Evolutionary conservation across 805 yeast genomes (phyloP).

Genomic region (Maudiozyma saulgeensis): DNA sequence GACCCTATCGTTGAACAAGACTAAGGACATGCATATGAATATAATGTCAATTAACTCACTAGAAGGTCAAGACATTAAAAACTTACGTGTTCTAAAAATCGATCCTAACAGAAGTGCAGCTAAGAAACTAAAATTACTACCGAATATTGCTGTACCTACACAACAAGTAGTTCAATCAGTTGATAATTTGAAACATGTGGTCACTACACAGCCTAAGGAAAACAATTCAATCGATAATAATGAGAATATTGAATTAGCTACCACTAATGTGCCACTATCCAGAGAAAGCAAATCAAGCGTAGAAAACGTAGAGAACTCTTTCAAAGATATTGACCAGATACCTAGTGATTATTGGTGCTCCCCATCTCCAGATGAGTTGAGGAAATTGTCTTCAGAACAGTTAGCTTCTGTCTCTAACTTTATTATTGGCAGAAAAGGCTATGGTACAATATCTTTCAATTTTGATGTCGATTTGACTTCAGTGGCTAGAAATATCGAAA

Average conservation of each 20-base stretch:
- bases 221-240: neutral
- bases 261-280: neutral
- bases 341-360: conserved; percentile 57
- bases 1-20: neutral
- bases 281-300: neutral
- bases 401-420: conserved; percentile 51
- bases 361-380: conserved; percentile 47
- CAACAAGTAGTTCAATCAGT: conserved; percentile 7
- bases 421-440: conserved; percentile 56
- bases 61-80: conserved; percentile 18
- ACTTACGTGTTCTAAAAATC: conserved; percentile 31
- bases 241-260: neutral
- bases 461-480: conserved; percentile 60
- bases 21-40: neutral
- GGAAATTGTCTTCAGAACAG: conserved; percentile 35
- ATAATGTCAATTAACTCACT: neutral
- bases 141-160: conserved; percentile 19
- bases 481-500: conserved; percentile 33
- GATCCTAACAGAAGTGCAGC: conserved; percentile 37
- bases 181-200: conserved; percentile 1
- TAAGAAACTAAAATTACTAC: conserved; percentile 32
- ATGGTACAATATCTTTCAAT: conserved; percentile 58
- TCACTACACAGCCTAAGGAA: neutral
- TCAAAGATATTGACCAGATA: neutral
- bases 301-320: neutral